Evolutionary conservation across 495 filamentous ascomycete species (phyloP), one percentile per base, ranked within the genome.

Genomic region (Penicillium arizonense): DNA sequence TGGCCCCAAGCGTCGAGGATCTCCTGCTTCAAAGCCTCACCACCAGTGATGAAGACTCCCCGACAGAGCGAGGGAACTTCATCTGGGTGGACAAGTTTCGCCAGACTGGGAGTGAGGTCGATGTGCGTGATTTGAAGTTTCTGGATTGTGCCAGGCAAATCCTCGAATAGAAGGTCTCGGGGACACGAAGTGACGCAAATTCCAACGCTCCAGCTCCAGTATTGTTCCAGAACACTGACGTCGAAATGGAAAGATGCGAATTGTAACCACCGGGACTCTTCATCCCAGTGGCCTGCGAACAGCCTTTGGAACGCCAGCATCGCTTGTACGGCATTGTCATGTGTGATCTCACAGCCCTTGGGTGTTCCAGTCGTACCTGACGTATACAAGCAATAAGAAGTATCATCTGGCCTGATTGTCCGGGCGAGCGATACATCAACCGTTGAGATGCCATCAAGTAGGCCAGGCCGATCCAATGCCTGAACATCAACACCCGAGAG

Each of bases 331-430:
- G 63, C 58, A 48, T 77, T 77, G 9, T 64, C 68, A 49, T 74
- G 70, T 21, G 72, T 75, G 37, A 75, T 65, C 88, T 97, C 91
- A 33, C 97, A 89, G 68, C 94, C 94, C 79, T 98, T 98, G 16
- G 94, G 94, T 74, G 96, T 96, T 26, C 94, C 94, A 1, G 94
- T 98, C 0, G 93, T 97, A 2, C 94, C 94, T 21, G 94, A 97
- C 0, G 94, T 98, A 68, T 97, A 98, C 41, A 98, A 83, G 45
- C 97, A 78, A 80, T 97, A 98, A 18, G 96, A 83, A 16, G 91
- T 90, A 62, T 98, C 94, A 68, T 96, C 90, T 0, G 94, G 86
- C 12, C 37, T 26, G 20, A 70, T 64, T 3, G 58, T 47, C 4
- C 63, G 53, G 23, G 40, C 10, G 26, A 64, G 53, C 1, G 47